phyloP scores from a whole-genome alignment of 352 stramenopile species.

The Pythium apleroticum region DNA sequence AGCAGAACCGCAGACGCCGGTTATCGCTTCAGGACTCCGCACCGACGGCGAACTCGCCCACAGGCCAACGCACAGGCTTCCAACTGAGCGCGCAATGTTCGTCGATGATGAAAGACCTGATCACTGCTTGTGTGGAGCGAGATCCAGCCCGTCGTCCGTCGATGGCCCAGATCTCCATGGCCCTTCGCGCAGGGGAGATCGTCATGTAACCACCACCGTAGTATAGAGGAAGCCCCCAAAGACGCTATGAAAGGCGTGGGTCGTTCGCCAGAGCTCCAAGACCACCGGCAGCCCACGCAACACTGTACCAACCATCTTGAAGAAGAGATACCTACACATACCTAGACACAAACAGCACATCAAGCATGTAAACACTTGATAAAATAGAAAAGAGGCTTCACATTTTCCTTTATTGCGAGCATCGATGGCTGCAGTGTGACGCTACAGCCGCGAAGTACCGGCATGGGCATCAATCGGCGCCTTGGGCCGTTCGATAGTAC shows the following conservation, averaged over 20 bases:
- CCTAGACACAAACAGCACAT: background rate
- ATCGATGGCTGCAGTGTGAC: background rate
- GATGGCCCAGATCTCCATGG: slow-evolving; percentile 60
- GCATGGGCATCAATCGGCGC: slow-evolving; percentile 3
- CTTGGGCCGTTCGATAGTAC: background rate
- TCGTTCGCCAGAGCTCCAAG: background rate
- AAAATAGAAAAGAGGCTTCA: background rate
- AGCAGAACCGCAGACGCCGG: slow-evolving; percentile 53
- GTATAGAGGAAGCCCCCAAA: background rate
- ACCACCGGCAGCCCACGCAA: background rate
- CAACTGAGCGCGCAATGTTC: slow-evolving; percentile 55
- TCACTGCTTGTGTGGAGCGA: slow-evolving; percentile 56
- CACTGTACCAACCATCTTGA: slow-evolving; percentile 2
- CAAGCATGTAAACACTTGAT: background rate
- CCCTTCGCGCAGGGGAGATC: slow-evolving; percentile 61
- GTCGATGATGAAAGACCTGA: slow-evolving; percentile 62
- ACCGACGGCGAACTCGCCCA: slow-evolving; percentile 32
- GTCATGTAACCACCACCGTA: slow-evolving; percentile 34
- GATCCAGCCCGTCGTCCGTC: slow-evolving; percentile 51
- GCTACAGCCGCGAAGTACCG: slow-evolving; percentile 18
- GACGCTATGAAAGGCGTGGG: background rate
- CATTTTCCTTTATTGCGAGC: background rate
- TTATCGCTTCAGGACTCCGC: slow-evolving; percentile 36
- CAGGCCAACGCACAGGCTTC: slow-evolving; percentile 50
- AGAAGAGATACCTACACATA: slow-evolving; percentile 7